A percentile compares a stretch with the other conserved stretches of the same genome.
Evolutionary conservation across 805 yeast species (phyloP).

Genomic region (Saccharomycopsis babjevae): DNA sequence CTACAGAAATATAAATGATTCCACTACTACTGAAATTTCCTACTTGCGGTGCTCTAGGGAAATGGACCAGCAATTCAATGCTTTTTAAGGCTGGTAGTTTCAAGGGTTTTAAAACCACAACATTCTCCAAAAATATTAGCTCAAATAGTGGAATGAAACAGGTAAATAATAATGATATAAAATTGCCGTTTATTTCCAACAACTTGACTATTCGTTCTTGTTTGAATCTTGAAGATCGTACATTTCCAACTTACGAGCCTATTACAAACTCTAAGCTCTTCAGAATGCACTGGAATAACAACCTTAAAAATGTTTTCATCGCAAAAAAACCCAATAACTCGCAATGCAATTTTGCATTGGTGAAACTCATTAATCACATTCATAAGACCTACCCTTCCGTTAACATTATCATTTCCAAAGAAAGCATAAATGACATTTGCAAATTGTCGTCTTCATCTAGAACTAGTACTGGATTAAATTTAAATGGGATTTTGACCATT

Average conservation of each 20-base stretch:
- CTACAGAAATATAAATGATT: background rate
- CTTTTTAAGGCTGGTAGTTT: background rate
- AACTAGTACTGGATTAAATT: background rate
- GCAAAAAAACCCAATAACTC: conserved; percentile 79
- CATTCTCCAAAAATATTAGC: background rate
- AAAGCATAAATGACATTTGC: conserved; percentile 60
- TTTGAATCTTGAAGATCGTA: conserved; percentile 4
- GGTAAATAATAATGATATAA: background rate
- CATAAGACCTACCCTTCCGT: conserved; percentile 55
- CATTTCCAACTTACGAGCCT: conserved; percentile 12
- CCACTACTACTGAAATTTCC: background rate
- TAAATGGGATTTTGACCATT: conserved; percentile 14
- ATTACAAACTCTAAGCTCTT: conserved; percentile 45
- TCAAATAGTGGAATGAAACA: background rate
- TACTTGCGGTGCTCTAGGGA: background rate
- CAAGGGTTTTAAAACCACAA: background rate
- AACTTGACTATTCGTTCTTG: conserved; percentile 10
- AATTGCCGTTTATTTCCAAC: conserved; percentile 3
- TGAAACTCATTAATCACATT: conserved; percentile 50
- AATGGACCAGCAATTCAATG: background rate
- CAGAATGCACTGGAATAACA: conserved; percentile 53
- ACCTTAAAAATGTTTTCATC: conserved; percentile 60
- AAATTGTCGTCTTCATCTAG: conserved; percentile 6
- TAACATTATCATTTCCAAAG: conserved; percentile 68
- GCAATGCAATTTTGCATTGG: conserved; percentile 55